Conservation (phyloP, 2,329 filamentous ascomycete genomes). For the Alternaria rosae region DNA sequence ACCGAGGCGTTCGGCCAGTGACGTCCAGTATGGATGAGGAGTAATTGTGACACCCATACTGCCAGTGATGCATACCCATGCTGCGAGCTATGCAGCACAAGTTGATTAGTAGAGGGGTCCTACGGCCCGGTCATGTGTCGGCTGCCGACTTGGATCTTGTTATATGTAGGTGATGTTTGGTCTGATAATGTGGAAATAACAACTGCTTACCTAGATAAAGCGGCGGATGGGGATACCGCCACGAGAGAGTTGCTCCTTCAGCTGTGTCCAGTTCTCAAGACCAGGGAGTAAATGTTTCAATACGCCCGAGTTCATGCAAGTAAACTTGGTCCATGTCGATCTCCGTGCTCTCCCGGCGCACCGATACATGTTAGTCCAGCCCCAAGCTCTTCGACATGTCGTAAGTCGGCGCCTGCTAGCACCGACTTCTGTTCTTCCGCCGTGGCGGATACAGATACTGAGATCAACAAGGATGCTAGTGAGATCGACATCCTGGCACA, state of each 20-base stretch:
- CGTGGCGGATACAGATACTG: conserved; percentile 13
- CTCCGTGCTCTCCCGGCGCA: conserved; percentile 16
- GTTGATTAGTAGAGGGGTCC: not conserved
- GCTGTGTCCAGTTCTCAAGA: not conserved
- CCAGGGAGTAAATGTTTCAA: conserved; percentile 8
- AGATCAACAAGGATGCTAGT: conserved; percentile 11
- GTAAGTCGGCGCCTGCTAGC: conserved; percentile 31
- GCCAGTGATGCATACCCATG: not conserved
- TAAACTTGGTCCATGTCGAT: conserved; percentile 21
- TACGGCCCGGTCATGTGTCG: conserved; percentile 1
- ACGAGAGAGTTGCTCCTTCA: not conserved
- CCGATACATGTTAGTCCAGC: conserved; percentile 18
- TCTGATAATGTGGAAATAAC: not conserved
- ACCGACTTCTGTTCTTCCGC: conserved; percentile 20
- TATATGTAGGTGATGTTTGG: not conserved
- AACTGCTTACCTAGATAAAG: not conserved
- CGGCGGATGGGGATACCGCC: not conserved
- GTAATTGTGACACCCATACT: not conserved
- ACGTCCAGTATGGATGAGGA: not conserved
- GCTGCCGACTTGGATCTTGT: not conserved
- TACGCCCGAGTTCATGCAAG: not conserved
- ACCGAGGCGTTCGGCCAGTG: not conserved
- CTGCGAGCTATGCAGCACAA: not conserved
- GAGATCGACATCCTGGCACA: conserved; percentile 4
- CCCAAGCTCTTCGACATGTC: conserved; percentile 22